Evolutionary conservation across 176 grass and related monocot species (phyloP).

Genomic region (Panicum miliaceum): DNA sequence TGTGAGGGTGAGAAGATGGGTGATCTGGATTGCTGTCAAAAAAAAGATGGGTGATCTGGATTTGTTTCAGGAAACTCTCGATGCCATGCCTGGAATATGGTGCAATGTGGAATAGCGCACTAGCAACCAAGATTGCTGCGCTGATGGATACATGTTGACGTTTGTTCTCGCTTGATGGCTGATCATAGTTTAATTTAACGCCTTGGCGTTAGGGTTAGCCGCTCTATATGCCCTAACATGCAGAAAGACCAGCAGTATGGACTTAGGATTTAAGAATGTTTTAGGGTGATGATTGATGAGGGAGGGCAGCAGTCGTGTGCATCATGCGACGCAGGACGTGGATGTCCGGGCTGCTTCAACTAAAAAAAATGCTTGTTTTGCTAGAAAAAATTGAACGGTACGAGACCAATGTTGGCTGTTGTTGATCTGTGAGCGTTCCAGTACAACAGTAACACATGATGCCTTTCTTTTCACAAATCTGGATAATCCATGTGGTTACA

Average conservation of each 20-base stretch:
- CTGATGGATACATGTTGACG: neutral
- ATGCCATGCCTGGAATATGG: neutral
- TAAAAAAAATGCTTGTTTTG: neutral
- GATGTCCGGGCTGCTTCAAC: neutral
- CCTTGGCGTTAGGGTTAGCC: conserved; percentile 12
- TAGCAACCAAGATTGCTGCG: conserved; percentile 39
- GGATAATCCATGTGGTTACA: no score
- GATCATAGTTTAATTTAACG: conserved; percentile 17
- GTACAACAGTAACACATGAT: neutral
- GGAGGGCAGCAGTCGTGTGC: neutral
- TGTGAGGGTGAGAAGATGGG: conserved; percentile 12
- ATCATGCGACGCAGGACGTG: neutral
- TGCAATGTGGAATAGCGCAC: neutral
- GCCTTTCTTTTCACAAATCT: neutral
- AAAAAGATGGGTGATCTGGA: conserved; percentile 14
- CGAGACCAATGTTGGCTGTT: no score
- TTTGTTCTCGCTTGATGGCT: conserved; percentile 31
- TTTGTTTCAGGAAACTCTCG: neutral
- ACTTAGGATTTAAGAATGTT: conserved; percentile 22
- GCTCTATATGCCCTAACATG: conserved; percentile 10
- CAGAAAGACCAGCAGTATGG: neutral
- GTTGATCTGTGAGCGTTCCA: neutral
- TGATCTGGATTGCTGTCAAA: conserved; percentile 23
- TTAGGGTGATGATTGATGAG: neutral
- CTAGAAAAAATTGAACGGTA: no score